Evolutionary conservation across 73 alveolate genomes (phyloP), one percentile per base, ranked within the genome.

Genomic region (Paramecium pentaurelia): DNA sequence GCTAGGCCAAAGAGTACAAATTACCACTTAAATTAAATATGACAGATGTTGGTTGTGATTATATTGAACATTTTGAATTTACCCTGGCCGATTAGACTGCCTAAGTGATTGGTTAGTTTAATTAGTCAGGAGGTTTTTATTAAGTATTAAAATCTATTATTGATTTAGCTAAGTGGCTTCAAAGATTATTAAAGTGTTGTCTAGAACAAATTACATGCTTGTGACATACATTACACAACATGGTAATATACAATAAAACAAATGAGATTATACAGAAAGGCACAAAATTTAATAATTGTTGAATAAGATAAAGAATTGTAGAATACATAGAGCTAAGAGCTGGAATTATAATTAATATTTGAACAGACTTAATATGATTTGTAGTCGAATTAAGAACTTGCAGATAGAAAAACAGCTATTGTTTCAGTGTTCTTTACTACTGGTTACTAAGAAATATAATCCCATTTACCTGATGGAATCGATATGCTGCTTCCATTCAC

Each of bases 391-490:
- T 12, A 73, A 73, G 87, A 73, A 9, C 47, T 73, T 38, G 36
- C 20, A 1, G 47, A 73, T 73, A 34, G 87, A 37, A 34, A 47
- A 80, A 8, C 34, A 32, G 91, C 91, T 2, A 45, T 16, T 12
- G 71, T 80, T 38, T 80, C 91, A 45, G 49, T 80, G 9, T 80
- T 80, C 47, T 25, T 80, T 27, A 44, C 91, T 27, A 44, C 71
- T 25, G 73, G 73, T 0, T 28, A 42, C 14, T 9, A 1, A 7
- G 22, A 10, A 10, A 25, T 32, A 27, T 16, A 22, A 45, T 27
- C 36, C 5, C 47, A 44, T 27, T 80, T 80, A 80, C 91, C 91
- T 8, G 91, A 80, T 36, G 91, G 91, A 22, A 45, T 40, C 2
- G 64, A 34, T 45, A 32, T 80, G 51, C 32, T 80, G 16, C 71